Percentiles rank a stretch among this genome's conserved stretches.
Evolutionary conservation across 179 eudicot species (phyloP).

Genomic region (Spergularia azorica): DNA sequence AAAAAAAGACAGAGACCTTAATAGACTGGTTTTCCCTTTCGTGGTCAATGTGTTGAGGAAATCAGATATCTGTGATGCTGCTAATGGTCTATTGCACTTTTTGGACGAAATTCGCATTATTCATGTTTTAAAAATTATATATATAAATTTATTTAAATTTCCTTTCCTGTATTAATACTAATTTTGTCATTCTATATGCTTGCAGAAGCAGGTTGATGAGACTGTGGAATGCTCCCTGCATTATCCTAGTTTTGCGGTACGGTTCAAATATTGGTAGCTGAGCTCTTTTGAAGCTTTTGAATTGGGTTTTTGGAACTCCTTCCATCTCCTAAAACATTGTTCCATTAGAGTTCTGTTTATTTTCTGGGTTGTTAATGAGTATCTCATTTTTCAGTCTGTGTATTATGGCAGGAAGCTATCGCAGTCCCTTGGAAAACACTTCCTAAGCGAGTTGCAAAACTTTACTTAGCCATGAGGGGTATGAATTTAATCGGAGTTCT

Average conservation of each 20-base stretch:
- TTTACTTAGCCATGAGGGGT: constrained; percentile 95
- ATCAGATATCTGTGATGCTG: too few relatives aligned
- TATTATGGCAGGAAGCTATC: constrained; percentile 66
- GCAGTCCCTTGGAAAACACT: constrained; percentile 74
- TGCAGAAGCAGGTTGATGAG: constrained; percentile 73
- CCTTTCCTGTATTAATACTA: neutral
- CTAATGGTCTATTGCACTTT: too few relatives aligned
- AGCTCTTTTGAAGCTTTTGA: neutral
- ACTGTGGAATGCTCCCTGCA: constrained; percentile 55
- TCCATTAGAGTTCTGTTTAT: neutral
- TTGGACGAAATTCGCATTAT: too few relatives aligned
- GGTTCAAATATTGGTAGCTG: neutral
- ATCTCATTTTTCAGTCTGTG: neutral
- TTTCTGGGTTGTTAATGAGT: neutral
- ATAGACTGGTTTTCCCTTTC: too few relatives aligned
- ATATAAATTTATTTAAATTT: too few relatives aligned
- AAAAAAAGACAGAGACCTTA: too few relatives aligned
- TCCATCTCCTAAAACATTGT: neutral
- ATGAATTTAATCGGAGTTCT: neutral
- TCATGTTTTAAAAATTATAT: too few relatives aligned
- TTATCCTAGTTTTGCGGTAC: constrained; percentile 94
- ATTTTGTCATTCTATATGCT: constrained; percentile 8
- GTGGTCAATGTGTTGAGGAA: too few relatives aligned
- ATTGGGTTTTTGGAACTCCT: neutral
- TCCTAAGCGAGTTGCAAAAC: constrained; percentile 65